Evolutionary conservation across 2,329 filamentous ascomycete species (phyloP), one percentile per base, ranked within the genome.

Genomic region (Trichophyton simii): DNA sequence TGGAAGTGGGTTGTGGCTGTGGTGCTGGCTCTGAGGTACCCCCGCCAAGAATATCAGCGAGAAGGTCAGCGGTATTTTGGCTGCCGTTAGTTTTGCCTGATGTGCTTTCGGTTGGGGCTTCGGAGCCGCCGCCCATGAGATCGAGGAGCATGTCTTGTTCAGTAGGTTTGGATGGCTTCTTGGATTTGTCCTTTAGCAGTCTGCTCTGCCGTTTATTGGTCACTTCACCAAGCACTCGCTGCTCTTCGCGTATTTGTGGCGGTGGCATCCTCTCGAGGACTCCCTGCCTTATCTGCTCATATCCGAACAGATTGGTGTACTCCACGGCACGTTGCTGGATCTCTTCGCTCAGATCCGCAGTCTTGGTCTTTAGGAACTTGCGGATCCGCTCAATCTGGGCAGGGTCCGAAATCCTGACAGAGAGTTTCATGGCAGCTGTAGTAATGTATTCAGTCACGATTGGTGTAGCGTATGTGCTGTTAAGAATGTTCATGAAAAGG

Each of bases 201-300:
- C 84, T 81, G 57, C 83, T 76, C 67, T 78, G 79, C 70, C 86
- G 85, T 72, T 83, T 86, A 65, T 82, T 80, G 68, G 87, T 83
- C 0, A 90, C 86, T 69, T 92, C 88, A 50, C 91, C 91, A 18
- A 99, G 80, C 2, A 96, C 91, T 63, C 92, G 83, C 60, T 94
- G 92, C 72, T 95, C 90, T 72, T 99, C 94, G 66, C 92, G 90
- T 70, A 99, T 97, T 73, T 97, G 92, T 7, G 94, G 94, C 1
- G 94, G 84, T 6, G 94, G 94, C 95, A 99, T 99, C 73, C 94
- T 95, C 76, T 99, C 94, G 9, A 99, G 79, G 2, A 99, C 94
- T 62, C 94, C 94, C 63, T 83, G 83, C 60, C 92, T 86, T 61
- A 99, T 88, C 63, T 90, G 81, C 67, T 99, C 91, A 69, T 90